Evolutionary conservation across 441 rosid genomes (phyloP), one percentile per base, ranked within the genome.

Genomic region (Adansonia grandidieri): DNA sequence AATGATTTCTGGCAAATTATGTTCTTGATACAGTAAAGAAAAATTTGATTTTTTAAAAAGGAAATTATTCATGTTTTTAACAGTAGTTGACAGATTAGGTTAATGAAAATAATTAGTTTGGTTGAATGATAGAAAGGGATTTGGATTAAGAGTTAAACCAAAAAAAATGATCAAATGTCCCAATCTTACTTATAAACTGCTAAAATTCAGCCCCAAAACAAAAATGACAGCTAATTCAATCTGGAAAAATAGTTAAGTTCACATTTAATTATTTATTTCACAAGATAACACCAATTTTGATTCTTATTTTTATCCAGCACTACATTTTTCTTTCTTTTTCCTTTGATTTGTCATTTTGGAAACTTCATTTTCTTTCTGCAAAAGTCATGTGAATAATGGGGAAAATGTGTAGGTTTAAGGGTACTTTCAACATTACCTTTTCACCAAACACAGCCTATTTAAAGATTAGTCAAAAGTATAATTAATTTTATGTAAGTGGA

Each of bases 11-110:
- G 53, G 56, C 56, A 47, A 67, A 67, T 44, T 7, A 40, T 65
- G 20, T 6, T 14, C 22, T 17, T 0, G 20, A 6, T 15, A 32
- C 37, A 32, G 1, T 1, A 32, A 32, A 32, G 37, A 32, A 32
- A 32, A 32, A 32, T 1, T 32, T 1, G 2, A 32, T 32, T 32
- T 32, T 32, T 32, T 32, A 2, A 10, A 0, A 48, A 11, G 15
- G 13, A 48, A 10, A 22, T 19, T 47, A 17, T 20, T 60, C 15
- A 50, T 62, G 47, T 40, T 60, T 42, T 42, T 4, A 57, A 74
- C 63, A 80, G 81, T 83, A 10, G 82, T 80, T 81, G 88, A 22
- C n/a, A 42, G 76, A 83, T 84, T 80, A 85, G 87, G 84, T 89
- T 79, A 63, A 79, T 62, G 88, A 85, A 82, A 85, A 54, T 83